These are phyloP conservation scores for Pelomyxa schiedti DNA, from an alignment of 78 protist species.

Conservation along the genomic window DNA sequence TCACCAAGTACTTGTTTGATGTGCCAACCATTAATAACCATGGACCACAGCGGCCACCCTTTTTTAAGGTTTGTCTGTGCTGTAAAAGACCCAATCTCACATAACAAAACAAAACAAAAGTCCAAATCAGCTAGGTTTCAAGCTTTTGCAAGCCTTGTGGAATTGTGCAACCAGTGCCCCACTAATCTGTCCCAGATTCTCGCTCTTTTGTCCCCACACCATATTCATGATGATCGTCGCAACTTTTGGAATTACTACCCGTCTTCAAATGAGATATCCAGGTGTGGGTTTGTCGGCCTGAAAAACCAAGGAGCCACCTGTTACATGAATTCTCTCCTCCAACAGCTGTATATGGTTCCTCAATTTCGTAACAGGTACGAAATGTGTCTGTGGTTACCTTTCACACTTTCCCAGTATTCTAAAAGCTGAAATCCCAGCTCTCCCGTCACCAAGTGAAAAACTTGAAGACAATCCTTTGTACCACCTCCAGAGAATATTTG, in stretches of 20 bases:
- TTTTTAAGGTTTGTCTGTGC: no score
- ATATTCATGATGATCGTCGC: neutral
- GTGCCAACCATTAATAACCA: no score
- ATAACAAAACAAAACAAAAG: neutral
- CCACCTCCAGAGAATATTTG: slow-evolving; percentile 47
- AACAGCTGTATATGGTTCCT: slow-evolving; percentile 23
- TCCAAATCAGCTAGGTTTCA: neutral
- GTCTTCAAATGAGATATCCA: no score
- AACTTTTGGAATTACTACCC: no score
- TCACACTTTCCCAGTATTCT: no score
- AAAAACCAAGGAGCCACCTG: slow-evolving; percentile 51
- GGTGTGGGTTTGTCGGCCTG: slow-evolving; percentile 39
- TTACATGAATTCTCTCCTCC: slow-evolving; percentile 43
- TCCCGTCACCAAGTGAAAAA: neutral
- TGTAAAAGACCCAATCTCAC: no score
- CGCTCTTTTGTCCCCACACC: neutral
- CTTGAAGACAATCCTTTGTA: neutral
- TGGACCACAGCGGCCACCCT: no score
- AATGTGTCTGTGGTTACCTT: no score
- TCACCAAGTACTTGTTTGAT: no score
- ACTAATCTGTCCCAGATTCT: neutral
- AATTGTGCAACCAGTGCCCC: neutral
- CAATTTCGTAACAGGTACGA: neutral
- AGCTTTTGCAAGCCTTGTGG: neutral
- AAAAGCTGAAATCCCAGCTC: no score